These are phyloP conservation scores for Zasmidium angulare DNA, from an alignment of 2,329 filamentous ascomycete genomes.

Conservation along the genomic window DNA sequence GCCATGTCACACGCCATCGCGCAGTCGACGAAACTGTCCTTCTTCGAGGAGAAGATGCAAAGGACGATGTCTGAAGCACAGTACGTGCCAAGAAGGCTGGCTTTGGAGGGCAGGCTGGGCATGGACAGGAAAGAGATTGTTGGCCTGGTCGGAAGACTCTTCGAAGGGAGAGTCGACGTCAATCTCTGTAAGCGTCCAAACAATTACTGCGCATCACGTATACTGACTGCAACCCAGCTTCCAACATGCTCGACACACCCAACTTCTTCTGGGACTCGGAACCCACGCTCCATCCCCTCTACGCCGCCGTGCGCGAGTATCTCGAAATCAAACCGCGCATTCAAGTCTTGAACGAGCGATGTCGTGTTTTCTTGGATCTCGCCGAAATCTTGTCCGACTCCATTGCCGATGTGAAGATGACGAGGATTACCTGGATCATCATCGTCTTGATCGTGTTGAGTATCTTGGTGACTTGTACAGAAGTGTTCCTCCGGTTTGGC, in stretches of 20 bases:
- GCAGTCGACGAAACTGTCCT: conserved; percentile 92
- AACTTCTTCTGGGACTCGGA: conserved; percentile 99
- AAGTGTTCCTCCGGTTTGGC: conserved; percentile 82
- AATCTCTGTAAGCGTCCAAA: conserved; percentile 75
- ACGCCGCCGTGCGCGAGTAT: conserved; percentile 92
- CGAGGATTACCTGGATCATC: conserved; percentile 94
- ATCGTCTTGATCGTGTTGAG: conserved; percentile 89
- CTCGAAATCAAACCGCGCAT: conserved; percentile 96
- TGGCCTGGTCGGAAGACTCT: conserved; percentile 83
- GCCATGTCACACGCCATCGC: conserved; percentile 97
- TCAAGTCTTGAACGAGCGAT: conserved; percentile 94
- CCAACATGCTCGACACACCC: conserved; percentile 91
- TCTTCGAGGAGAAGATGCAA: conserved; percentile 95
- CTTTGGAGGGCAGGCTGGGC: conserved; percentile 83
- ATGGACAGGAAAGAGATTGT: conserved; percentile 93
- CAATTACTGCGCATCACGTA: not conserved
- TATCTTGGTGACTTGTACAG: conserved; percentile 85
- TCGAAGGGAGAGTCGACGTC: conserved; percentile 92
- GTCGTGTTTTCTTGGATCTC: conserved; percentile 91
- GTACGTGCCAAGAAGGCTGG: conserved; percentile 84
- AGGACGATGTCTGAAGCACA: conserved; percentile 92
- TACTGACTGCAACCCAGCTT: conserved; percentile 58
- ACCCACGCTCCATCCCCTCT: conserved; percentile 89
- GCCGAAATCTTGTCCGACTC: conserved; percentile 92
- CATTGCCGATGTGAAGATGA: conserved; percentile 94